Evolutionary conservation across 1,139 yeast genomes (phyloP).

Genomic region (Taphrina communis): DNA sequence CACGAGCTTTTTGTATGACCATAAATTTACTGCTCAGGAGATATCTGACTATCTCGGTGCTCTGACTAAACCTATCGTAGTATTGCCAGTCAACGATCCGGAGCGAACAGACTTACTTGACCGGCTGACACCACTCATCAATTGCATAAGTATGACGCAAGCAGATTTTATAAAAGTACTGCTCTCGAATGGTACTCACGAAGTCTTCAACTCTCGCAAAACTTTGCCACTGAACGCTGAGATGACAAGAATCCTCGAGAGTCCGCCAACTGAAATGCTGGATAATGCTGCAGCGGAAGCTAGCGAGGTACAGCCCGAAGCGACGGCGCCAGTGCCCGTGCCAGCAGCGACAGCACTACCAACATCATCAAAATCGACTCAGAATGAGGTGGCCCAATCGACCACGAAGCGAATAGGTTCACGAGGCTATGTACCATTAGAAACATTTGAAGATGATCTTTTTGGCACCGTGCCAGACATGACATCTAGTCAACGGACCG

Average conservation of each 20-base stretch:
- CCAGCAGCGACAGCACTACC: background rate
- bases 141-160: background rate
- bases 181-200: slow-evolving; percentile 31
- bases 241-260: background rate
- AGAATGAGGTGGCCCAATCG: background rate
- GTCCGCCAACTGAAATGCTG: background rate
- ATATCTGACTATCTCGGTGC: slow-evolving; percentile 17
- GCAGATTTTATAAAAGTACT: slow-evolving; percentile 21
- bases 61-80: slow-evolving; percentile 22
- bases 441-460: slow-evolving; percentile 23
- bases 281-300: background rate
- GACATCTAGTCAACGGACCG: slow-evolving; percentile 7
- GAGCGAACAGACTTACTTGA: slow-evolving; percentile 17
- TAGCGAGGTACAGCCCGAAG: background rate
- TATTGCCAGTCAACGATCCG: slow-evolving; percentile 29
- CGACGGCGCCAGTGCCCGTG: background rate
- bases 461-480: slow-evolving; percentile 15
- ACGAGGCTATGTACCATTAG: background rate
- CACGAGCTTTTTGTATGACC: slow-evolving; percentile 18
- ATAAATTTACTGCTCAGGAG: background rate
- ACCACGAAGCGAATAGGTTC: slow-evolving; percentile 10
- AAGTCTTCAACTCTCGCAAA: slow-evolving; percentile 5
- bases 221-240: background rate
- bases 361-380: too few species aligned
- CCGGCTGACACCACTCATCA: slow-evolving; percentile 11